Conservation (phyloP, 129 eudicot species). For the Heracleum sosnowskyi region DNA sequence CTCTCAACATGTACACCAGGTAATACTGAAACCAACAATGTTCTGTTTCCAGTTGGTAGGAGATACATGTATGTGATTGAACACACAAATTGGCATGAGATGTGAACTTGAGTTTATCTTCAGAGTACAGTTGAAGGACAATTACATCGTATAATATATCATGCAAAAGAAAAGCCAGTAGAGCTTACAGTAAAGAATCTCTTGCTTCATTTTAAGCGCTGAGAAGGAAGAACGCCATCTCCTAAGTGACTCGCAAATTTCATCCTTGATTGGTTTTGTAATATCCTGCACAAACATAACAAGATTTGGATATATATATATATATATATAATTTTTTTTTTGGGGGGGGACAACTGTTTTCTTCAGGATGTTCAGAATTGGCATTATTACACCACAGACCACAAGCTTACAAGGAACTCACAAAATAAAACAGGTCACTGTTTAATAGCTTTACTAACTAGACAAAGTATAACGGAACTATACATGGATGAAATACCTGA, state of each 20-base stretch:
- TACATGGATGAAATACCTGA: conserved; percentile 44
- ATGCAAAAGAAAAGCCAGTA: neutral
- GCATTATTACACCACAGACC: neutral
- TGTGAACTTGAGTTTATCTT: neutral
- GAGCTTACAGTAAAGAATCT: conserved; percentile 83
- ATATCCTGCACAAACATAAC: conserved; percentile 50
- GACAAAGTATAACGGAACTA: neutral
- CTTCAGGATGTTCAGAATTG: neutral
- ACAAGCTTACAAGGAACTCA: neutral
- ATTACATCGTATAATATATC: neutral
- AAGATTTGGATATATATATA: neutral
- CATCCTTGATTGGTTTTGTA: conserved; percentile 75
- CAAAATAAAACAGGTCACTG: neutral
- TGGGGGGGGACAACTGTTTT: neutral
- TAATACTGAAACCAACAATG: neutral
- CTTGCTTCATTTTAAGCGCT: conserved; percentile 82
- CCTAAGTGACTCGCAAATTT: conserved; percentile 58
- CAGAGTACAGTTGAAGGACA: neutral
- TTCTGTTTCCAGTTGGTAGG: neutral
- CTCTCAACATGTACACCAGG: neutral
- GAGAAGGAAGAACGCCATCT: conserved; percentile 81
- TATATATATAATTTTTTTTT: neutral
- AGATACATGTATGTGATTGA: neutral
- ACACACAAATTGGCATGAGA: neutral
- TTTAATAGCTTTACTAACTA: neutral